phyloP scores from a whole-genome alignment of 1,139 yeast species.

The Yamadazyma atlantica region DNA sequence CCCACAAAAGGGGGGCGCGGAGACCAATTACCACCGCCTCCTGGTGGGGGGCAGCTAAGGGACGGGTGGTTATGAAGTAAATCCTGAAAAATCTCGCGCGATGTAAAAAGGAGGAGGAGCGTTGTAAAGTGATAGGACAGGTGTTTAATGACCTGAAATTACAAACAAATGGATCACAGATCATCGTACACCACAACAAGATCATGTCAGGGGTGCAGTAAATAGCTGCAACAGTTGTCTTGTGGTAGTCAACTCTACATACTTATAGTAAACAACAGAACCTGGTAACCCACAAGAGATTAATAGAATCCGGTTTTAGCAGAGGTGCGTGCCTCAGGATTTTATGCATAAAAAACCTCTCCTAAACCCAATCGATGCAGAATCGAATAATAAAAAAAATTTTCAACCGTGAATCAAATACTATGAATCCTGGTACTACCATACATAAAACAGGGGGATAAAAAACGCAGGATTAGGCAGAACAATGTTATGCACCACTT shows the following conservation, averaged over 20 bases:
- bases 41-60: too few species aligned
- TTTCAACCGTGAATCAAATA: not conserved
- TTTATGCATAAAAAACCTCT: not conserved
- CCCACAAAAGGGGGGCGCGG: too few species aligned
- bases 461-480: not conserved
- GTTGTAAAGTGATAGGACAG: not conserved
- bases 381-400: not conserved
- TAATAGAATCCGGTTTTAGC: too few species aligned
- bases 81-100: not conserved
- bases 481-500: not conserved
- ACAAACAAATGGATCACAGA: too few species aligned
- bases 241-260: too few species aligned
- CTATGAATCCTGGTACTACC: not conserved
- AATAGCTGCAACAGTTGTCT: too few species aligned
- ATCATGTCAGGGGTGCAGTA: too few species aligned
- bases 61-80: not conserved
- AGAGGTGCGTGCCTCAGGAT: not conserved
- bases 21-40: too few species aligned
- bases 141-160: not conserved
- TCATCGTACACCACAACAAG: too few species aligned
- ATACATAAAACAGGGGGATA: not conserved
- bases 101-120: not conserved
- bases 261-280: too few species aligned
- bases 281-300: too few species aligned
- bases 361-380: not conserved